A percentile compares a stretch with the other conserved stretches of the same genome.
Conservation (phyloP, 108 stramenopile species). For the Cyclotella sp. region DNA sequence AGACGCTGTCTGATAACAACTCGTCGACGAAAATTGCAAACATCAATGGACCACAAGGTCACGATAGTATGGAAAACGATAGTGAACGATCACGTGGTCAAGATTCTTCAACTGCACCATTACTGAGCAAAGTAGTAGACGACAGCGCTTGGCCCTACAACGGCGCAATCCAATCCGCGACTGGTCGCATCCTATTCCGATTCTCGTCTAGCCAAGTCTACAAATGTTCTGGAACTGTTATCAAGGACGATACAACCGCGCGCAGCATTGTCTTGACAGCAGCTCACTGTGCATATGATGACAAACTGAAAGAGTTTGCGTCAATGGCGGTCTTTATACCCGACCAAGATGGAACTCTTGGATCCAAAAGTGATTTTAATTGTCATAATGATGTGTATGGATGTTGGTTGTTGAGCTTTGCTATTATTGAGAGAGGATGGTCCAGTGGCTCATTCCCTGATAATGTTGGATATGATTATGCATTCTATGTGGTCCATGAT, state of each 20-base stretch:
- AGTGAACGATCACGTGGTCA: not conserved
- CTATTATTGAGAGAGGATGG: slow-evolving; percentile 16
- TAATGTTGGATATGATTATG: slow-evolving; percentile 31
- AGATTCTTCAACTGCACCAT: not conserved
- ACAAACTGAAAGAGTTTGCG: slow-evolving; percentile 35
- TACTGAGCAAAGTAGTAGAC: not conserved
- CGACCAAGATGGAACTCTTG: slow-evolving; percentile 9
- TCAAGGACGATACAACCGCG: slow-evolving; percentile 28
- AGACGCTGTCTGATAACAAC: not conserved
- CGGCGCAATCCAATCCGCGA: slow-evolving; percentile 28
- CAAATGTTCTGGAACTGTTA: slow-evolving; percentile 40
- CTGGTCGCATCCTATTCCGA: slow-evolving; percentile 41
- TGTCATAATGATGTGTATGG: slow-evolving; percentile 19
- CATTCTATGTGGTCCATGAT: slow-evolving; percentile 27
- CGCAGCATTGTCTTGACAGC: slow-evolving; percentile 42
- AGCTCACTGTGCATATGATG: slow-evolving; percentile 46
- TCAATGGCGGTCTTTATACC: slow-evolving; percentile 24
- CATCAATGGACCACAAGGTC: not conserved
- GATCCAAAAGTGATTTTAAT: slow-evolving; percentile 6
- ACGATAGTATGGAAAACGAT: not conserved
- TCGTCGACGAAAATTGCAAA: too few relatives aligned
- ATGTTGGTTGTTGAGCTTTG: slow-evolving; percentile 34
- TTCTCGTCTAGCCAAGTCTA: slow-evolving; percentile 8
- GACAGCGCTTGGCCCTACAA: slow-evolving; percentile 28
- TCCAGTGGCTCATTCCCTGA: slow-evolving; percentile 11